Percentiles rank a stretch among this genome's conserved stretches.
These are phyloP conservation scores for Mariannaea elegans DNA, from an alignment of 2,329 filamentous ascomycete genomes.

Conservation along the genomic window DNA sequence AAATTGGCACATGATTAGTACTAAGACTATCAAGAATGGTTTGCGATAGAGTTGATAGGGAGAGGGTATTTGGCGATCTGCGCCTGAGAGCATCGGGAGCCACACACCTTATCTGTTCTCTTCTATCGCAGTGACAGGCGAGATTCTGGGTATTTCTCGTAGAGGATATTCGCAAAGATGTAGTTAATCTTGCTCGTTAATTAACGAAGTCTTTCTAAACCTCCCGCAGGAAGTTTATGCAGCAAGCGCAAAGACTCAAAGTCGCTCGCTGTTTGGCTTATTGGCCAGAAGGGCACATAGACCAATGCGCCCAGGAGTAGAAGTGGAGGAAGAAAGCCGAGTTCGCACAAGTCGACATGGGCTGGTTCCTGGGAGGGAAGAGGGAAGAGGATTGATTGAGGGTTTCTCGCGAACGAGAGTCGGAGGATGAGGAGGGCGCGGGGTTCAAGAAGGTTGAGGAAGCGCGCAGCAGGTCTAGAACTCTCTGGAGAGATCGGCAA, in stretches of 20 bases:
- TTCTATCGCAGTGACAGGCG: conserved; percentile 11
- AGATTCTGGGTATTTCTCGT: not conserved
- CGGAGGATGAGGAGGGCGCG: not conserved
- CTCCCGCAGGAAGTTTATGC: conserved; percentile 48
- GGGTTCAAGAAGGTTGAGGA: no score
- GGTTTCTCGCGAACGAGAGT: conserved; percentile 8
- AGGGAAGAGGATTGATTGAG: not conserved
- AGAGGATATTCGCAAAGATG: not conserved
- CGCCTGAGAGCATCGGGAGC: not conserved
- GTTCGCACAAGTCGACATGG: conserved; percentile 32
- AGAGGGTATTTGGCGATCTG: not conserved
- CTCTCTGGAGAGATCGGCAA: no score
- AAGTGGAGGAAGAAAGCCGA: conserved; percentile 18
- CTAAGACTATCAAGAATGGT: not conserved
- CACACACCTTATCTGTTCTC: conserved; percentile 21
- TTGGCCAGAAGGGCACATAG: conserved; percentile 54
- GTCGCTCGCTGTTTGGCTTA: conserved; percentile 65
- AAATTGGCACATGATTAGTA: conserved; percentile 2
- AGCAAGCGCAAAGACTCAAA: conserved; percentile 75
- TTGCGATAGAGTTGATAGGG: not conserved
- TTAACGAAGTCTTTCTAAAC: conserved; percentile 62
- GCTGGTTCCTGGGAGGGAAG: conserved; percentile 10
- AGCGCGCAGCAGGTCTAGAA: no score
- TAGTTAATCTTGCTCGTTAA: not conserved
- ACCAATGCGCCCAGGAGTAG: conserved; percentile 46